These are phyloP conservation scores for Nicotiana paniculata DNA, from an alignment of 257 asterid genomes.

Conservation along the genomic window DNA sequence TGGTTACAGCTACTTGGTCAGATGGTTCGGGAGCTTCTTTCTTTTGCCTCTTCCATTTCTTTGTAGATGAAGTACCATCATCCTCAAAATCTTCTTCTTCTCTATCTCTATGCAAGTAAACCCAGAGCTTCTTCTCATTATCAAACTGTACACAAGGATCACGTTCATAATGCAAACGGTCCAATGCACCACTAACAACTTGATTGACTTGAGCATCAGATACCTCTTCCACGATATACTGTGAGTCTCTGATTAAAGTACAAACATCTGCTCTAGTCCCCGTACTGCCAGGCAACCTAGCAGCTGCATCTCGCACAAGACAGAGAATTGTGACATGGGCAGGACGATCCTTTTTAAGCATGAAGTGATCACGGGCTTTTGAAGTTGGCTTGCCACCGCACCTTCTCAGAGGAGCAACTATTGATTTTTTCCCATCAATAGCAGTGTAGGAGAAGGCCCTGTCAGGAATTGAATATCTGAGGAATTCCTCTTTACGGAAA, in stretches of 20 bases:
- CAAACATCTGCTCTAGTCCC: constrained; percentile 99
- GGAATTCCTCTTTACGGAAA: constrained; percentile 86
- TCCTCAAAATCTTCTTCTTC: constrained; percentile 99
- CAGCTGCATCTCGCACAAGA: constrained; percentile 98
- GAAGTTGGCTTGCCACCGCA: constrained; percentile 99
- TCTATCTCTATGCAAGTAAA: constrained; percentile 82
- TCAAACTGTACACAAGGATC: constrained; percentile 98
- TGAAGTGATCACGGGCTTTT: constrained; percentile 98
- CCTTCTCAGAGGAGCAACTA: constrained; percentile 97
- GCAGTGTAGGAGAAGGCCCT: constrained; percentile 90
- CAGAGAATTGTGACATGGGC: constrained; percentile 98
- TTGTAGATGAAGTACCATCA: constrained; percentile 96
- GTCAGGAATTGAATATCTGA: constrained; percentile 94
- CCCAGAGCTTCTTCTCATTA: constrained; percentile 96
- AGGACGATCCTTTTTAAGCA: constrained; percentile 92
- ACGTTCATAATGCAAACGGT: constrained; percentile 92
- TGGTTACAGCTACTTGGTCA: constrained; percentile 59
- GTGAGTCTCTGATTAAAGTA: constrained; percentile 91
- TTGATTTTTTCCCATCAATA: constrained; percentile 88
- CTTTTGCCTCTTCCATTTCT: constrained; percentile 95
- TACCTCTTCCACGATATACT: constrained; percentile 85
- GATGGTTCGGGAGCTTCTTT: constrained; percentile 75
- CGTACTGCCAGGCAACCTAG: constrained; percentile 96
- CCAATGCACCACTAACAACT: constrained; percentile 97
- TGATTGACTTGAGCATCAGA: constrained; percentile 94